Conservation (phyloP, 768 basidiomycete species). For the Tremella yokohamensis region DNA sequence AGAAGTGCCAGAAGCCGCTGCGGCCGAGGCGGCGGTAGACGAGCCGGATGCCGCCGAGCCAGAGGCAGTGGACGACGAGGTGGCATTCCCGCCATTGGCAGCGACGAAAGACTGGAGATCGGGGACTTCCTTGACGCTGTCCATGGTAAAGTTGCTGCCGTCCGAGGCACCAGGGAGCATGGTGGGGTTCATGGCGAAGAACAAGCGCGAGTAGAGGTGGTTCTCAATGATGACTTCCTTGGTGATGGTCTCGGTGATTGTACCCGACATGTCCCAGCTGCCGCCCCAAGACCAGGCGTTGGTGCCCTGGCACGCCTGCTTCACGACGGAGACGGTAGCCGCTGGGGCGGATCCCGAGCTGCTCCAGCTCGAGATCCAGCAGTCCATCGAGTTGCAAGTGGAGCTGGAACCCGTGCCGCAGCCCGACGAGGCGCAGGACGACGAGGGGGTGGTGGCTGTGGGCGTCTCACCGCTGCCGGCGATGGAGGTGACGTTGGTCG, state of each 20-base stretch:
- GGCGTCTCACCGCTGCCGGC: slow-evolving; percentile 13
- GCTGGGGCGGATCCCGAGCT: slow-evolving; percentile 17
- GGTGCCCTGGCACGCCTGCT: slow-evolving; percentile 17
- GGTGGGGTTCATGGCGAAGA: slow-evolving; percentile 34
- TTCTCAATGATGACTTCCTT: slow-evolving; percentile 34
- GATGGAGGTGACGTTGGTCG: slow-evolving; percentile 19
- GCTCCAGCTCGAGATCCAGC: slow-evolving; percentile 30
- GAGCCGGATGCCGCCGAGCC: slow-evolving; percentile 4
- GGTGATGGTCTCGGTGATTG: slow-evolving; percentile 10
- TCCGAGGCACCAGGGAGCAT: slow-evolving; percentile 17
- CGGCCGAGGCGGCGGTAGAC: slow-evolving; percentile 9
- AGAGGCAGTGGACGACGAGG: slow-evolving; percentile 11
- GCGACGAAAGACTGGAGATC: slow-evolving; percentile 34
- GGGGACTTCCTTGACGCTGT: slow-evolving; percentile 20
- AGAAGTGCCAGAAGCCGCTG: slow-evolving; percentile 3
- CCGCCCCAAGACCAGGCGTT: slow-evolving; percentile 37
- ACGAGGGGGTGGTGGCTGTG: slow-evolving; percentile 18
- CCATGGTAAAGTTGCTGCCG: too few species aligned
- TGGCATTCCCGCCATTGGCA: slow-evolving; percentile 8
- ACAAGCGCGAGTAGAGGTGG: slow-evolving; percentile 36
- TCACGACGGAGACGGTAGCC: slow-evolving; percentile 22
- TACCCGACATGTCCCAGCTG: slow-evolving; percentile 25
- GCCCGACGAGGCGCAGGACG: slow-evolving; percentile 8
- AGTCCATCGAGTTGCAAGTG: slow-evolving; percentile 21
- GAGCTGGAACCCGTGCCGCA: slow-evolving; percentile 16